Conservation (phyloP, 305 asterid genomes). For the Fraxinus ornus region DNA sequence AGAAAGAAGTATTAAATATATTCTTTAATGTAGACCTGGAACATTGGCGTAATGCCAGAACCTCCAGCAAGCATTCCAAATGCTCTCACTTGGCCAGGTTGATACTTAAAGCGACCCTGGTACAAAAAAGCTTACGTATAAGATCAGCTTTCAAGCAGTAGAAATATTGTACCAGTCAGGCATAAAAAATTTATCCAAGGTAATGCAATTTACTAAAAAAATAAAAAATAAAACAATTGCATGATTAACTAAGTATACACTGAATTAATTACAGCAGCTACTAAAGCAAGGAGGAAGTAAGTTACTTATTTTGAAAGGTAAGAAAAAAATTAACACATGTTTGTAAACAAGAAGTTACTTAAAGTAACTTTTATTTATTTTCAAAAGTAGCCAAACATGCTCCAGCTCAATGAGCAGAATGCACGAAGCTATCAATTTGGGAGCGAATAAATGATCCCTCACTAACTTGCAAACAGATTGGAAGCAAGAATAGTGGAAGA, state of each 20-base stretch:
- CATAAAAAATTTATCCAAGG: slow-evolving; percentile 4
- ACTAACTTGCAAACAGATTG: neutral
- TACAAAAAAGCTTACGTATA: neutral
- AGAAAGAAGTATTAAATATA: neutral
- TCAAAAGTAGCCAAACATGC: neutral
- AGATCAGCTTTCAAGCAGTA: slow-evolving; percentile 15
- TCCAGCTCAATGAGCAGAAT: neutral
- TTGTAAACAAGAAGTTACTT: neutral
- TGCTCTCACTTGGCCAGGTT: slow-evolving; percentile 82
- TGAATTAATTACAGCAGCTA: neutral
- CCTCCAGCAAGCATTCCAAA: slow-evolving; percentile 99
- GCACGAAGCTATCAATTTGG: neutral
- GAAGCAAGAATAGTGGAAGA: neutral
- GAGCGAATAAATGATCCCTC: neutral
- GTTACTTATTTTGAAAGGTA: neutral
- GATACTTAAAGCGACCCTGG: slow-evolving; percentile 85
- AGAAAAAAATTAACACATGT: neutral
- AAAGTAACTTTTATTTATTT: neutral
- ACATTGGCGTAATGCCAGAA: slow-evolving; percentile 97
- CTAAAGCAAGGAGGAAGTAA: neutral
- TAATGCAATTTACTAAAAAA: slow-evolving; percentile 1
- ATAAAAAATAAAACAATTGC: neutral
- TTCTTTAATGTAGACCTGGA: slow-evolving; percentile 59
- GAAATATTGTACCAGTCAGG: neutral
- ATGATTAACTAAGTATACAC: neutral